Base-by-base conservation (phyloP, 169 alveolate genomes). In the Eimeria acervulina region DNA sequence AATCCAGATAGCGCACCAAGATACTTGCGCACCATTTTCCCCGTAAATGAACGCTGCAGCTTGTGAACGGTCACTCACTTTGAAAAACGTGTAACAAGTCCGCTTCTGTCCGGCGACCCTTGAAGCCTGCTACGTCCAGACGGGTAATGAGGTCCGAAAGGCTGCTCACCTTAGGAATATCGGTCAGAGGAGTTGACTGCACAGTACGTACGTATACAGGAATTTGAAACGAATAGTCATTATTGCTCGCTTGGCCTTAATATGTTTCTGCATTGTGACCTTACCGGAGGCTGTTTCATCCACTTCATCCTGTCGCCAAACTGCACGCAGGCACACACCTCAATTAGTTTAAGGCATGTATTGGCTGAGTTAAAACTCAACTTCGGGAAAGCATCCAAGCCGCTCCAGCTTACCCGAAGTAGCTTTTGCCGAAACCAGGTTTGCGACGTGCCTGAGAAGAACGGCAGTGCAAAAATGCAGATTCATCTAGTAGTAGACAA, bases 51-150 rank as follows among this genome's bases (percentile, higher is more conserved):
- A 28, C 5, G 59, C 66, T 26, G 38, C 31, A 44, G 87, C 63
- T 26, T 1, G 26, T 1, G 38, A 36, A 42, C 19, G 7, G 38
- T 17, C 63, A 63, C 94, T 87, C 63, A 87, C 94, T 28, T 1
- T 59, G 44, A 61, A 87, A 87, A 2, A 87, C 33, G 40, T 40
- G 36, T 36, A 87, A 2, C 12, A 87, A 63, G 28, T 63, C 94
- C 31, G 66, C 94, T 59, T 38, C 81, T 26, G 94, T 87, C 44
- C 81, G 81, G 81, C 33, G 94, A 21, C 94, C 94, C 44, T 63
- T 63, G 31, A 87, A 87, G 10, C 94, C 94, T 5, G 94, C 94
- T 26, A 87, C 70, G 5, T 87, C 40, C 81, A 87, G 12, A 7
- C 94, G 94, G 83, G 36, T 33, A 12, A 42, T 55, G 31, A 87